Conservation (phyloP, 805 yeast genomes). For the Torulaspora delbrueckii region DNA sequence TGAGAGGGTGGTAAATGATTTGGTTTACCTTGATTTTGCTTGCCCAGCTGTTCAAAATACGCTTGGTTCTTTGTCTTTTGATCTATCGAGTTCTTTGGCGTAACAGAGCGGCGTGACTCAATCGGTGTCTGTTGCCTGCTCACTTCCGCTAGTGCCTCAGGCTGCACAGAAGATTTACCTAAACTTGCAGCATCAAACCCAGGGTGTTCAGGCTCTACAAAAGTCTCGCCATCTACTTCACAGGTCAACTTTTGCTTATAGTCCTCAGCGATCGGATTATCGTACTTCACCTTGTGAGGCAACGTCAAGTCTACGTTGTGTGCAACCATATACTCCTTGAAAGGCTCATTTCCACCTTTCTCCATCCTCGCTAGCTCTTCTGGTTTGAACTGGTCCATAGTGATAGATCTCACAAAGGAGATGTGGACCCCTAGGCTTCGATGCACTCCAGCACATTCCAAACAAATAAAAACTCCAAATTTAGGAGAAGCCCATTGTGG, state of each 20-base stretch:
- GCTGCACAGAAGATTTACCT: slow-evolving; percentile 6
- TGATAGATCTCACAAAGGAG: slow-evolving; percentile 91
- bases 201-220: slow-evolving; percentile 59
- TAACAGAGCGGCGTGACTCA: slow-evolving; percentile 42
- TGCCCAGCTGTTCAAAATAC: slow-evolving; percentile 77
- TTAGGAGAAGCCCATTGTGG: slow-evolving; percentile 99
- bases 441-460: slow-evolving; percentile 97
- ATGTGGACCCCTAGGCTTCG: slow-evolving; percentile 95
- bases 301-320: slow-evolving; percentile 65
- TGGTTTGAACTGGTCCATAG: slow-evolving; percentile 97
- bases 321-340: slow-evolving; percentile 58
- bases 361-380: slow-evolving; percentile 91
- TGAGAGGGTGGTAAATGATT: slow-evolving; percentile 82
- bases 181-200: slow-evolving; percentile 31
- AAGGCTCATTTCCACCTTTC: slow-evolving; percentile 82
- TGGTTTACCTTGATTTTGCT: slow-evolving; percentile 65
- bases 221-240: slow-evolving; percentile 66
- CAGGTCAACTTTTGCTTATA: slow-evolving; percentile 79
- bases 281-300: slow-evolving; percentile 72
- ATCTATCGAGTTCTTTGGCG: slow-evolving; percentile 28
- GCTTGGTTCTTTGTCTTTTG: slow-evolving; percentile 66
- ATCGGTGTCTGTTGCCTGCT: slow-evolving; percentile 28
- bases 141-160: slow-evolving; percentile 6
- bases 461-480: slow-evolving; percentile 93
- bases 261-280: slow-evolving; percentile 90